A percentile compares a stretch with the other conserved stretches of the same genome.
Evolutionary conservation across 2,329 filamentous ascomycete species (phyloP).

Genomic region (Aspergillus sp.): DNA sequence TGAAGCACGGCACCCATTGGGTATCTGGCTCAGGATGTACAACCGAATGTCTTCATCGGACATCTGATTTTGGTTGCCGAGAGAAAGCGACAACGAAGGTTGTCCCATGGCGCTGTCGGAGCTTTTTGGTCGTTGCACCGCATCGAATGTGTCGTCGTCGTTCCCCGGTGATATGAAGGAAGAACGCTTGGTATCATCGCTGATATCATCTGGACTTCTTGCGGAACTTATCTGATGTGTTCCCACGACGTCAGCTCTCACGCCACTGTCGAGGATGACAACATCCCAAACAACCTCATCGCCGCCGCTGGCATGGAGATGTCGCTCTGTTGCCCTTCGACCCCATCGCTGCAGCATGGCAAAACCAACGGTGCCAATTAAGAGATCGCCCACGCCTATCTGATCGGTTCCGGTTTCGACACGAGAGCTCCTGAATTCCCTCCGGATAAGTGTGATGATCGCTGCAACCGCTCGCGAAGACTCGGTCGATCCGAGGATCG

Average conservation of each 20-base stretch:
- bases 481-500: conserved; percentile 49
- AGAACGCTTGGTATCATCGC: conserved; percentile 52
- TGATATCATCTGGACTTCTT: conserved; percentile 42
- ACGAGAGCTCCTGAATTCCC: conserved; percentile 42
- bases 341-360: conserved; percentile 49
- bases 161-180: conserved; percentile 43
- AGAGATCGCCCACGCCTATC: conserved; percentile 44
- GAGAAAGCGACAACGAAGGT: conserved; percentile 30
- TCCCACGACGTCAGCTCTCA: conserved; percentile 48
- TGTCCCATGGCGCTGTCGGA: conserved; percentile 21
- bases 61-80: conserved; percentile 37
- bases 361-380: conserved; percentile 45
- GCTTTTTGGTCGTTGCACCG: conserved; percentile 35
- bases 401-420: conserved; percentile 30
- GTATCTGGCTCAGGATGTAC: conserved; percentile 50
- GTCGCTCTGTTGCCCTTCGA: conserved; percentile 42
- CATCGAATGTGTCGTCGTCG: conserved; percentile 38
- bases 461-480: conserved; percentile 49
- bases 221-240: conserved; percentile 35
- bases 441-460: conserved; percentile 47
- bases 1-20: conserved; percentile 41
- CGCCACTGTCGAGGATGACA: conserved; percentile 47
- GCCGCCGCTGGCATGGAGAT: conserved; percentile 41
- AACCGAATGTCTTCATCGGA: conserved; percentile 46
- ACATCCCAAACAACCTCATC: conserved; percentile 48